Base-by-base conservation (phyloP, 345 rosid species). In the Luvunga scandens region DNA sequence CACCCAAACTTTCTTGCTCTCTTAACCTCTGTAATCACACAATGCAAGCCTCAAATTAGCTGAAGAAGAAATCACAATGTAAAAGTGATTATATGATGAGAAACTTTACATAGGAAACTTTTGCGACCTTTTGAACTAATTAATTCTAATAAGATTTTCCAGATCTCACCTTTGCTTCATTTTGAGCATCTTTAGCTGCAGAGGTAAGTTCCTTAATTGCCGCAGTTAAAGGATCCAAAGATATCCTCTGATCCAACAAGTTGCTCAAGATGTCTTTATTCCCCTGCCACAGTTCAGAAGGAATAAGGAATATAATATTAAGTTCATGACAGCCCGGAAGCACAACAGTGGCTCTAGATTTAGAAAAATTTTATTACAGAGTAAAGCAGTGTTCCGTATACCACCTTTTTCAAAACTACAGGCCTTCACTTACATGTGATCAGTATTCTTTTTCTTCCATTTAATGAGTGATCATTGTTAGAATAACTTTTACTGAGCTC, bases 161-260 rank as follows among this genome's bases (percentile, higher is more conserved):
- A 31, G 19, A 42, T 68, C 67, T 69, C 77, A 90, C 97, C 95
- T 83, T 84, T 60, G 94, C 91, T 84, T 96, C 97, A 64, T 77
- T 64, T 75, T 86, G 81, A 55, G 79, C 87, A 75, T 82, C 87
- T 86, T 85, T 86, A 30, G 98, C 94, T 53, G 87, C 97, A 39
- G 78, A 70, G 1, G 71, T 75, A 78, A 94, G 86, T 77, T 86
- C 88, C 86, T 89, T 84, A 77, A 92, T 91, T 63, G 98, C 86
- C 63, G 72, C 18, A 53, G 72, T 84, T 77, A 96, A 53, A 34
- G 98, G 95, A 69, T 81, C 77, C 21, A 90, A 79, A 36, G 91
- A 91, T 22, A 85, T 66, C 65, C 77, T 85, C 68, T 55, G 77
- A 77, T 87, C 84, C 83, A 94, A 59, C 77, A 89, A 76, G 16